A percentile compares a stretch with the other conserved stretches of the same genome.
These are phyloP conservation scores for Danielia oregonensis DNA, from an alignment of 805 yeast species.

Conservation along the genomic window DNA sequence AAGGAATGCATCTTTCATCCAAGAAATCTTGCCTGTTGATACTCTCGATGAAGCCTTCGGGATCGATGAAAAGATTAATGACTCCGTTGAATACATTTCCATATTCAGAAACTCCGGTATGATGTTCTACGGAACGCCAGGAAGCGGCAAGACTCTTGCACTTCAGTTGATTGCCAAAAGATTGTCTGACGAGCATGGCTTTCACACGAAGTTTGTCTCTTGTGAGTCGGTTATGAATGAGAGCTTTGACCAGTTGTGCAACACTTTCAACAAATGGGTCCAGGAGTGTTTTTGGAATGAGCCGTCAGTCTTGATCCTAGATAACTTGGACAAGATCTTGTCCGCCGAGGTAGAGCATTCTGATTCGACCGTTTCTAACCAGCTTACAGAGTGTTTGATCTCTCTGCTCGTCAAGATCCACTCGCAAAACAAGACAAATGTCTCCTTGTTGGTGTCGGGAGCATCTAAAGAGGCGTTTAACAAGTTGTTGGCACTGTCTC, in stretches of 20 bases:
- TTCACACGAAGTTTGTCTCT: conserved; percentile 43
- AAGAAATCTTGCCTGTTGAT: conserved; percentile 9
- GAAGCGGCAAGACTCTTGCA: conserved; percentile 74
- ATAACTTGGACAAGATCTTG: conserved; percentile 70
- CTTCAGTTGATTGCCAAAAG: conserved; percentile 38
- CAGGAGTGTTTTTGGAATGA: conserved; percentile 66
- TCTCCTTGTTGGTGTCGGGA: conserved; percentile 61
- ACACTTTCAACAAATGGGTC: conserved; percentile 41
- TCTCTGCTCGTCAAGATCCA: conserved; percentile 41
- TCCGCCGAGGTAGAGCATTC: conserved; percentile 60
- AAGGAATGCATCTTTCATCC: conserved; percentile 40
- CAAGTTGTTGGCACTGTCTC: conserved; percentile 57
- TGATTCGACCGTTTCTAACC: conserved; percentile 60
- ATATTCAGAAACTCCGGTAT: conserved; percentile 50
- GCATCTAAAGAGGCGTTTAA: conserved; percentile 65
- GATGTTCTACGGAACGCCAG: conserved; percentile 68
- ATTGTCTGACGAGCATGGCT: conserved; percentile 39
- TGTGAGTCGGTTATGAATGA: conserved; percentile 60
- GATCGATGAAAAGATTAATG: conserved; percentile 42
- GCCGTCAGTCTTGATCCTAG: conserved; percentile 72
- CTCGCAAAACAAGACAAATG: conserved; percentile 40
- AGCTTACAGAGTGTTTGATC: conserved; percentile 58
- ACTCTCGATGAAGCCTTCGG: conserved; percentile 47
- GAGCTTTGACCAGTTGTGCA: conserved; percentile 43
- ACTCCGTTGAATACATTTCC: conserved; percentile 37